Evolutionary conservation across 768 basidiomycete genomes (phyloP).

Genomic region (Podaxis rugospora): DNA sequence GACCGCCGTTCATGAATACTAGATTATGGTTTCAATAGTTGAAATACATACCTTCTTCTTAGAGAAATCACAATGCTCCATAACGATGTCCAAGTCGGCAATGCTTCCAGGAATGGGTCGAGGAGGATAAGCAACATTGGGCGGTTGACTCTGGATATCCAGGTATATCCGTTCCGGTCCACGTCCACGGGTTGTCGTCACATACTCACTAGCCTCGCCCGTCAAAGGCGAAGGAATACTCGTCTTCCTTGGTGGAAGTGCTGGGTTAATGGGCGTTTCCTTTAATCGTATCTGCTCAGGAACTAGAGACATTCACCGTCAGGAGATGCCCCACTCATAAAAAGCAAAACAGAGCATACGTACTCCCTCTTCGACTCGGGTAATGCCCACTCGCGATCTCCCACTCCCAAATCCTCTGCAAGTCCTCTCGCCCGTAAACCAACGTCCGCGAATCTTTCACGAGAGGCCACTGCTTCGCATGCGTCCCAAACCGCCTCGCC

Average conservation of each 20-base stretch:
- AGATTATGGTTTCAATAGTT: neutral
- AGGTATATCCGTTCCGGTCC: slow-evolving; percentile 80
- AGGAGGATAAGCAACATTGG: slow-evolving; percentile 77
- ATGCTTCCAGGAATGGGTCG: slow-evolving; percentile 82
- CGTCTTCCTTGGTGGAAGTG: slow-evolving; percentile 50
- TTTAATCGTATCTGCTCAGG: slow-evolving; percentile 65
- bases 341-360: slow-evolving; percentile 25
- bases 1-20: slow-evolving; percentile 10
- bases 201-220: slow-evolving; percentile 28
- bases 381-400: slow-evolving; percentile 93
- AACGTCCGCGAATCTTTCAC: slow-evolving; percentile 45
- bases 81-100: slow-evolving; percentile 83
- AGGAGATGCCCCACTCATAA: neutral
- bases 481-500: slow-evolving; percentile 54
- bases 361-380: slow-evolving; percentile 77
- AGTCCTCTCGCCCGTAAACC: slow-evolving; percentile 70
- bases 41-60: slow-evolving; percentile 55
- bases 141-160: slow-evolving; percentile 57
- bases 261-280: slow-evolving; percentile 61
- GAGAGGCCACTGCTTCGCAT: slow-evolving; percentile 57
- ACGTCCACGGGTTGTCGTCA: slow-evolving; percentile 59
- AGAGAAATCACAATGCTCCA: slow-evolving; percentile 92
- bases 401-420: slow-evolving; percentile 94
- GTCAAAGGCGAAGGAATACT: slow-evolving; percentile 43
- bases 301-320: slow-evolving; percentile 36